These are phyloP conservation scores for Nemania diffusa DNA, from an alignment of 2,329 filamentous ascomycete genomes.

Conservation along the genomic window DNA sequence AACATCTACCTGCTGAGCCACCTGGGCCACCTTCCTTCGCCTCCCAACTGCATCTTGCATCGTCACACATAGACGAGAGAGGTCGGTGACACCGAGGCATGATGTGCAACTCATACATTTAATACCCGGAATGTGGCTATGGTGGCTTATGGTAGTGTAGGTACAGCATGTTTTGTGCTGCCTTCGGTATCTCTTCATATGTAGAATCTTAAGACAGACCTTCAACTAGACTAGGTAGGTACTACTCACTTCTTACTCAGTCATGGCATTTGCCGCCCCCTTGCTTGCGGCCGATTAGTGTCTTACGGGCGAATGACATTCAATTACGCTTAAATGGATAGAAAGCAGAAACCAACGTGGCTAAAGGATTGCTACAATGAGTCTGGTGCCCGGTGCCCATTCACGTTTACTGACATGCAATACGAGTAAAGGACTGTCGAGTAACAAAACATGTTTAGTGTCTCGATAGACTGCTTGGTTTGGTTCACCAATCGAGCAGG, in stretches of 20 bases:
- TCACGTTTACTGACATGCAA: background rate
- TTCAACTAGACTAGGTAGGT: too few species aligned
- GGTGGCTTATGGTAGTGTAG: background rate
- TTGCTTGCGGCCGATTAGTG: background rate
- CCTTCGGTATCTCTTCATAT: background rate
- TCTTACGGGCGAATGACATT: background rate
- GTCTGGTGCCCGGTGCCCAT: background rate
- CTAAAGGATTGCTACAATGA: background rate
- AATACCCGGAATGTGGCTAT: background rate
- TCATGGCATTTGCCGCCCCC: background rate
- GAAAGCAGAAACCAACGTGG: background rate
- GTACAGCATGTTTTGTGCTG: constrained; percentile 5
- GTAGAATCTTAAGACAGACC: too few species aligned
- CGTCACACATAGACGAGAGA: constrained; percentile 27
- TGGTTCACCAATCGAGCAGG: background rate
- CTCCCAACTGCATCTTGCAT: constrained; percentile 32
- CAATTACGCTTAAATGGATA: background rate
- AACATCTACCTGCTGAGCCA: background rate
- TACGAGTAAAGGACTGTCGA: too few species aligned
- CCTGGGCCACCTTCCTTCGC: constrained; percentile 9
- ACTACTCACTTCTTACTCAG: background rate
- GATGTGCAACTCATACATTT: background rate
- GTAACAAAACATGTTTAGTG: too few species aligned
- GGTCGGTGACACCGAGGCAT: constrained; percentile 20
- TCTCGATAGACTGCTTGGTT: background rate